Evolutionary conservation across 164 flowering plant species (phyloP), one percentile per base, ranked within the genome.

Genomic region (Magnolia kwangsiensis): DNA sequence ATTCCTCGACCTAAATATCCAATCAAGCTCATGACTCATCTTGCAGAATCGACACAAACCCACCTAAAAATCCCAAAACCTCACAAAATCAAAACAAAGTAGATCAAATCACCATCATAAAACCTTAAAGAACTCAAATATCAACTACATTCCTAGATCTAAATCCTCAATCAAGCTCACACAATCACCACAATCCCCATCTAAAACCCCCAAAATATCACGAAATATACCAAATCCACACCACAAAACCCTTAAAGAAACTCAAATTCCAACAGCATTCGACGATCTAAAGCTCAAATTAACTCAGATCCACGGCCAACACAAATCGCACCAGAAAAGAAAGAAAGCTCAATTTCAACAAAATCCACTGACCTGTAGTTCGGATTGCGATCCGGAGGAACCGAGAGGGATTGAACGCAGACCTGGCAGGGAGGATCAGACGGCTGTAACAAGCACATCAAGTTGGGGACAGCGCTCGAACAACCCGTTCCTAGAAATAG

Each of bases 401-500:
- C 7, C 0, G 86, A 82, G 49, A 91, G 67, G 18, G 94, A 79
- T 75, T 80, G 89, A 37, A 70, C 64, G 81, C 99, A 96, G 75
- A 92, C 92, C 16, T 11, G 21, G 75, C 98, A 96, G 8, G 98
- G 99, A 51, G 97, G 95, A 86, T 88, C 85, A 9, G 94, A 86
- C 1, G 98, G 99, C 80, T 88, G 91, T 76, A 96, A 82, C 80
- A 96, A 80, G 85, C 99, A 96, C 85, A 78, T 77, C 1, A 86
- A 87, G 63, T 91, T 90, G 7, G 99, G 98, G 49, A 96, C 85
- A 31, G 91, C 86, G 78, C 95, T 86, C 10, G 97, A 96, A 81
- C 97, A 92, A 8, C 99, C 97, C 8, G 98, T 94, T 49, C 99
- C 99, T 5, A 96, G 83, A 59, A 96, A 92, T 24, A 96, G 84